A percentile compares a stretch with the other conserved stretches of the same genome.
Conservation (phyloP, 768 basidiomycete genomes). For the Trametes elegans region DNA sequence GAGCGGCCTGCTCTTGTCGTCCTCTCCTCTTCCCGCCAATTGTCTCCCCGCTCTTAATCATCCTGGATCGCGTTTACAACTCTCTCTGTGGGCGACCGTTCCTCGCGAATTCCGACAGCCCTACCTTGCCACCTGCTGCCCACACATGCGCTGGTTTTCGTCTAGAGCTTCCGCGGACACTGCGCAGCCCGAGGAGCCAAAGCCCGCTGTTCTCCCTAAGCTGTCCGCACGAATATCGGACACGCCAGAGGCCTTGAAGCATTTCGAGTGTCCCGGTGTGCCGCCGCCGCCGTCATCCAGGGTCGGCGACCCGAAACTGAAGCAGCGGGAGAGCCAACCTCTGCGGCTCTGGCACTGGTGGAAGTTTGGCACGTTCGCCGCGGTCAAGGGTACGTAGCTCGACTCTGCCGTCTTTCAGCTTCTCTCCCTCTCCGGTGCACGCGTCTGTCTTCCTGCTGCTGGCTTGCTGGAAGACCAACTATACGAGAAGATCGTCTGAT, state of each 20-base stretch:
- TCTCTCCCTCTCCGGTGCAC: not conserved
- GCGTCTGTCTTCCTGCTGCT: no score
- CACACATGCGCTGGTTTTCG: slow-evolving; percentile 15
- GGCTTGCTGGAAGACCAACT: not conserved
- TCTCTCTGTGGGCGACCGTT: not conserved
- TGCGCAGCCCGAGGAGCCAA: slow-evolving; percentile 7
- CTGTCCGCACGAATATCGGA: slow-evolving; percentile 4
- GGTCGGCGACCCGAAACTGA: slow-evolving; percentile 61
- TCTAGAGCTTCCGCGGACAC: slow-evolving; percentile 1
- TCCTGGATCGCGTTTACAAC: not conserved
- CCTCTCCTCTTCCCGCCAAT: slow-evolving; percentile 14
- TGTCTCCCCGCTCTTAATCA: slow-evolving; percentile 2
- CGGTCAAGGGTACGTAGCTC: slow-evolving; percentile 76
- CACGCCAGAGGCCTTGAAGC: slow-evolving; percentile 33
- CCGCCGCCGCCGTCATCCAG: slow-evolving; percentile 70
- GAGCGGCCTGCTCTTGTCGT: slow-evolving; percentile 13
- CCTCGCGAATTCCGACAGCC: not conserved
- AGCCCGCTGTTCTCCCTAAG: not conserved
- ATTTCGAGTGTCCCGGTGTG: slow-evolving; percentile 68
- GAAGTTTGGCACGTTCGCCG: slow-evolving; percentile 52
- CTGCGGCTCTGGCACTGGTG: slow-evolving; percentile 68
- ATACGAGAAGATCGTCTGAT: not conserved
- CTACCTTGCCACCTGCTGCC: not conserved
- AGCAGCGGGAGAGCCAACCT: slow-evolving; percentile 51
- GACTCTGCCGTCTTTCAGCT: not conserved